Percentiles rank a stretch among this genome's conserved stretches.
Evolutionary conservation across 805 yeast species (phyloP).

Genomic region (Nadsonia fulvescens): DNA sequence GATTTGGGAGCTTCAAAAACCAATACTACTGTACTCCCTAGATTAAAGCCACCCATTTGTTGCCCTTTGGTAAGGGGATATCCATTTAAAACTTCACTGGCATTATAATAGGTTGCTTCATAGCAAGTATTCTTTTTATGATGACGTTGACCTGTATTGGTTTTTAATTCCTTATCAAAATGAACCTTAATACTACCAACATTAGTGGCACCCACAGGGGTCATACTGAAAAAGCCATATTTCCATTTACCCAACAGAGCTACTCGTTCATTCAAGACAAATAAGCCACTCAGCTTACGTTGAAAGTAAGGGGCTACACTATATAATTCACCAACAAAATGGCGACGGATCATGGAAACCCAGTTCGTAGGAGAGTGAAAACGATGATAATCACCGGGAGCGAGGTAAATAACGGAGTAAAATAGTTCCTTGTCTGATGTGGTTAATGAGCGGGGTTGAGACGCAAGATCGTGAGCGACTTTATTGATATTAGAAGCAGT

Average conservation of each 20-base stretch:
- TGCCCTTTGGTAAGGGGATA: slow-evolving; percentile 79
- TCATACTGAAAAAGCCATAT: slow-evolving; percentile 94
- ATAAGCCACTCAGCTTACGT: slow-evolving; percentile 64
- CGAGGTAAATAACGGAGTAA: slow-evolving; percentile 82
- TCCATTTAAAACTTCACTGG: slow-evolving; percentile 63
- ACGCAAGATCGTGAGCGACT: slow-evolving; percentile 15
- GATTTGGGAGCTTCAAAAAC: slow-evolving; percentile 87
- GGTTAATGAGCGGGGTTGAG: slow-evolving; percentile 12
- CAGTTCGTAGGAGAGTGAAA: slow-evolving; percentile 93
- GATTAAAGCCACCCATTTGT: slow-evolving; percentile 92
- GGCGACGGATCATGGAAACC: slow-evolving; percentile 88
- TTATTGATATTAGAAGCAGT: slow-evolving; percentile 10
- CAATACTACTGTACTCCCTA: slow-evolving; percentile 92
- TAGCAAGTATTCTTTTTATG: slow-evolving; percentile 66
- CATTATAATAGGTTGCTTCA: slow-evolving; percentile 81
- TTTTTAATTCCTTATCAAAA: slow-evolving; percentile 76
- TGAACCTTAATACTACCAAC: slow-evolving; percentile 88
- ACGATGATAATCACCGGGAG: slow-evolving; percentile 97
- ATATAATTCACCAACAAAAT: slow-evolving; percentile 87
- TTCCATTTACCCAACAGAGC: slow-evolving; percentile 93
- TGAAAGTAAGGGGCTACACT: slow-evolving; percentile 96
- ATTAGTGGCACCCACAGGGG: slow-evolving; percentile 98
- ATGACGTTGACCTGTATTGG: slow-evolving; percentile 40
- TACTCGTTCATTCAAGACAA: slow-evolving; percentile 86
- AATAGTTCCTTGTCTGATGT: slow-evolving; percentile 40